Percentiles rank a stretch among this genome's conserved stretches.
phyloP scores from a whole-genome alignment of 345 rosid genomes.

The Durio zibethinus region DNA sequence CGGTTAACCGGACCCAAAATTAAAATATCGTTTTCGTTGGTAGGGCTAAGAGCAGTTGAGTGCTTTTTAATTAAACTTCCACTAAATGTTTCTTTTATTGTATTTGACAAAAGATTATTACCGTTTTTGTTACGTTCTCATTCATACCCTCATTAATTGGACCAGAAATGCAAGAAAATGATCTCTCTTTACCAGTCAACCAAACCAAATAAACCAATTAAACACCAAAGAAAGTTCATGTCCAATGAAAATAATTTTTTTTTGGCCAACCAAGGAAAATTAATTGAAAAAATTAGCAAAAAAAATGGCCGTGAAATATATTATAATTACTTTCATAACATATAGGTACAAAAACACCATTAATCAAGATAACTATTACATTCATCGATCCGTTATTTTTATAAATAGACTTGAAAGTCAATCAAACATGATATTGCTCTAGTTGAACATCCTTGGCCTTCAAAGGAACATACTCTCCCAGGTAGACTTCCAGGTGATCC shows the following conservation, averaged over 20 bases:
- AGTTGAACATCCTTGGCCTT: slow-evolving; percentile 50
- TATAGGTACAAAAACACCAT: not conserved
- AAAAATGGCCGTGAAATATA: not conserved
- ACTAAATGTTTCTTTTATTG: not conserved
- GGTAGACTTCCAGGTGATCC: slow-evolving; percentile 51
- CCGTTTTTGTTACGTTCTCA: no score
- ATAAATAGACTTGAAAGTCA: slow-evolving; percentile 2
- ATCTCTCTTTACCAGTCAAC: no score
- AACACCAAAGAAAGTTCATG: not conserved
- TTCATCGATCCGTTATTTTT: not conserved
- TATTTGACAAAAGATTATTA: no score
- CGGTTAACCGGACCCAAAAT: no score
- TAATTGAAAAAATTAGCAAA: not conserved
- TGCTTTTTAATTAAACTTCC: no score
- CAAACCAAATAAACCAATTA: not conserved
- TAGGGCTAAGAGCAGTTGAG: no score
- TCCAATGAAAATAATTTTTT: no score
- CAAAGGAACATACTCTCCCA: slow-evolving; percentile 53
- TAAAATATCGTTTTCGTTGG: no score
- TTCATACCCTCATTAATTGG: no score
- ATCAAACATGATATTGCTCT: slow-evolving; percentile 1
- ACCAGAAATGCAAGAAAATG: no score
- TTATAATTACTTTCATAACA: not conserved
- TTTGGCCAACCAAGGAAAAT: not conserved
- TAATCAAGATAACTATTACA: not conserved